phyloP scores from a whole-genome alignment of 2,329 filamentous ascomycete genomes.

The Chrysosporium keratinophilum region DNA sequence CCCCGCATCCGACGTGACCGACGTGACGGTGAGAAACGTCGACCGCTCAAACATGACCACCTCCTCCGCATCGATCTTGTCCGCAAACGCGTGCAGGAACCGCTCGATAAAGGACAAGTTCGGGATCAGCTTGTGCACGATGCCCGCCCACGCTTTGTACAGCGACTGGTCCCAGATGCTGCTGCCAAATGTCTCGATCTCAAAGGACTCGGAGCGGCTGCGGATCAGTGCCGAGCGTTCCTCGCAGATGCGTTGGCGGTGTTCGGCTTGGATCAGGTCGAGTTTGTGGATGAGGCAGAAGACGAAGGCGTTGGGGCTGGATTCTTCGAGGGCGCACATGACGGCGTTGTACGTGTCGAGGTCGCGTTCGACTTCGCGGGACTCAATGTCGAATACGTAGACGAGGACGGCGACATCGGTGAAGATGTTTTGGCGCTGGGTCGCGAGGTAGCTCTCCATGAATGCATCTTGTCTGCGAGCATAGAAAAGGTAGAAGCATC shows the following conservation, averaged over 20 bases:
- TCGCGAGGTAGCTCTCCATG: slow-evolving; percentile 94
- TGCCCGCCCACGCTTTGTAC: slow-evolving; percentile 96
- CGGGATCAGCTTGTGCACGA: slow-evolving; percentile 95
- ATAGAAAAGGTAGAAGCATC: background rate
- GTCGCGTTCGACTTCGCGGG: slow-evolving; percentile 84
- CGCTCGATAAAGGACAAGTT: slow-evolving; percentile 81
- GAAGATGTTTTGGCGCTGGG: slow-evolving; percentile 93
- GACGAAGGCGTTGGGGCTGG: slow-evolving; percentile 67
- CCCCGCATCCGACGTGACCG: slow-evolving; percentile 67
- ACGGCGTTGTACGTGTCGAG: slow-evolving; percentile 86
- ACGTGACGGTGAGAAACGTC: slow-evolving; percentile 92
- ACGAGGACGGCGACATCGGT: slow-evolving; percentile 93
- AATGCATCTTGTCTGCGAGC: slow-evolving; percentile 76
- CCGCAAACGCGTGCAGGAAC: slow-evolving; percentile 70
- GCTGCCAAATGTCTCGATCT: slow-evolving; percentile 80
- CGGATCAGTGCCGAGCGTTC: slow-evolving; percentile 69
- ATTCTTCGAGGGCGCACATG: slow-evolving; percentile 78
- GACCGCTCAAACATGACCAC: slow-evolving; percentile 90
- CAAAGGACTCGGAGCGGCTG: slow-evolving; percentile 60
- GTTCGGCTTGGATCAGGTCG: slow-evolving; percentile 77
- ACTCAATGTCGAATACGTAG: slow-evolving; percentile 98
- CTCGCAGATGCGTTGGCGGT: slow-evolving; percentile 72
- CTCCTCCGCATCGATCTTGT: slow-evolving; percentile 84
- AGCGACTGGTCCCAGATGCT: slow-evolving; percentile 98
- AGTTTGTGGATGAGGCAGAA: slow-evolving; percentile 98